phyloP scores from a whole-genome alignment of 495 filamentous ascomycete genomes.

The Penicillium riverlandense region DNA sequence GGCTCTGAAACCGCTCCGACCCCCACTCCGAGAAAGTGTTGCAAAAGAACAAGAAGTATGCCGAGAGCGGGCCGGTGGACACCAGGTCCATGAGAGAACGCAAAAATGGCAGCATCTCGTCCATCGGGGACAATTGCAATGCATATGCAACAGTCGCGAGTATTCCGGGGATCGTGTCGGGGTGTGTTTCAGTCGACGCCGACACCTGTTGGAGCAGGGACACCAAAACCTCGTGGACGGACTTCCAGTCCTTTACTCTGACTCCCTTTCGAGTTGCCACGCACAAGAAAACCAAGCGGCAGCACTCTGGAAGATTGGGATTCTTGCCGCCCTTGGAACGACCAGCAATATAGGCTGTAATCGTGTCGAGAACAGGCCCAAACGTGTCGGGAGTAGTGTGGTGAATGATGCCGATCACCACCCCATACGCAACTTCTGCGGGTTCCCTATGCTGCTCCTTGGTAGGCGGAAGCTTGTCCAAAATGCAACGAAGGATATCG shows the following conservation, averaged over 20 bases:
- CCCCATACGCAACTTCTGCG: conserved; percentile 61
- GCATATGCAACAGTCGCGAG: conserved; percentile 58
- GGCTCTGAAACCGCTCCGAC: conserved; percentile 64
- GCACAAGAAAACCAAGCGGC: conserved; percentile 58
- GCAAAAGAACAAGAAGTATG: conserved; percentile 76
- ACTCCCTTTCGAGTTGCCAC: conserved; percentile 70
- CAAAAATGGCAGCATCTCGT: conserved; percentile 63
- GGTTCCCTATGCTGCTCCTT: conserved; percentile 38
- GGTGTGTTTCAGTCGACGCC: conserved; percentile 29
- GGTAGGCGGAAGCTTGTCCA: conserved; percentile 42
- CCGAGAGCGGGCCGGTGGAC: conserved; percentile 52
- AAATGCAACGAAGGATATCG: conserved; percentile 59
- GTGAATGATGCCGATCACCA: conserved; percentile 74
- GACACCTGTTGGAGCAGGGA: conserved; percentile 43
- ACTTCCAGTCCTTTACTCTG: conserved; percentile 66
- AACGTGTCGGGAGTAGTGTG: conserved; percentile 64
- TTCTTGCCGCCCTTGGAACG: conserved; percentile 23
- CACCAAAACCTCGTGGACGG: conserved; percentile 50
- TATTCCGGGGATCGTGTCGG: conserved; percentile 47
- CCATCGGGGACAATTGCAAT: conserved; percentile 71
- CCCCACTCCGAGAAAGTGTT: conserved; percentile 67
- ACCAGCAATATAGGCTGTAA: conserved; percentile 43
- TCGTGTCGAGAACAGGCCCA: conserved; percentile 49
- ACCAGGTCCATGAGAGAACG: conserved; percentile 56
- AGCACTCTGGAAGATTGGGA: conserved; percentile 42